Percentiles rank a stretch among this genome's conserved stretches.
Evolutionary conservation across 805 yeast genomes (phyloP).

Genomic region (Zygoascus bituminiphila): DNA sequence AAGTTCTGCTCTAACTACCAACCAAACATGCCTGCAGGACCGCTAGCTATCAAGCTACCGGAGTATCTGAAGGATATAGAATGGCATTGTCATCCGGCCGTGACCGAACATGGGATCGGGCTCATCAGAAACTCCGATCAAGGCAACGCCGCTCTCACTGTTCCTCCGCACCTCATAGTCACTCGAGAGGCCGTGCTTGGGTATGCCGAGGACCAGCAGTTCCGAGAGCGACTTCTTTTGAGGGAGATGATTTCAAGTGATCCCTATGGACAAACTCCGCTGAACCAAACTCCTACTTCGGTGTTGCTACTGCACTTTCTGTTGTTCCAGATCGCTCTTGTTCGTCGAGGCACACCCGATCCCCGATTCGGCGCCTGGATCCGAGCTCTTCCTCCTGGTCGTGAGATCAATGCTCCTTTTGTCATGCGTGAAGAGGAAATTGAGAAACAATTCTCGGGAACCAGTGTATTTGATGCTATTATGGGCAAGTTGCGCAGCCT

Average conservation of each 20-base stretch:
- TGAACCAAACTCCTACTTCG: neutral
- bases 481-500: constrained; percentile 18
- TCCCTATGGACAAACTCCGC: neutral
- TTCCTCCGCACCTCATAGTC: constrained; percentile 11
- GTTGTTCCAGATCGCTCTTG: constrained; percentile 12
- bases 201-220: constrained; percentile 2
- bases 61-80: neutral
- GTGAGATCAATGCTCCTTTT: constrained; percentile 26
- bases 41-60: neutral
- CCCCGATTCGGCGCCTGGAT: constrained; percentile 17
- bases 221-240: constrained; percentile 5
- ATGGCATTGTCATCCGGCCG: constrained; percentile 1
- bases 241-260: constrained; percentile 1
- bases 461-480: constrained; percentile 23
- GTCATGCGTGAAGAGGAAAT: constrained; percentile 22
- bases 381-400: constrained; percentile 20
- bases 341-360: constrained; percentile 16
- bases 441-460: constrained; percentile 14
- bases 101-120: constrained; percentile 12
- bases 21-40: neutral
- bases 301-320: constrained; percentile 12
- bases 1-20: neutral
- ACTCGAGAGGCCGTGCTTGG: constrained; percentile 7
- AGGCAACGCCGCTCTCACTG: constrained; percentile 4
- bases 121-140: constrained; percentile 1